Evolutionary conservation across 495 filamentous ascomycete genomes (phyloP), one percentile per base, ranked within the genome.

Genomic region (Cladorrhinum samala): DNA sequence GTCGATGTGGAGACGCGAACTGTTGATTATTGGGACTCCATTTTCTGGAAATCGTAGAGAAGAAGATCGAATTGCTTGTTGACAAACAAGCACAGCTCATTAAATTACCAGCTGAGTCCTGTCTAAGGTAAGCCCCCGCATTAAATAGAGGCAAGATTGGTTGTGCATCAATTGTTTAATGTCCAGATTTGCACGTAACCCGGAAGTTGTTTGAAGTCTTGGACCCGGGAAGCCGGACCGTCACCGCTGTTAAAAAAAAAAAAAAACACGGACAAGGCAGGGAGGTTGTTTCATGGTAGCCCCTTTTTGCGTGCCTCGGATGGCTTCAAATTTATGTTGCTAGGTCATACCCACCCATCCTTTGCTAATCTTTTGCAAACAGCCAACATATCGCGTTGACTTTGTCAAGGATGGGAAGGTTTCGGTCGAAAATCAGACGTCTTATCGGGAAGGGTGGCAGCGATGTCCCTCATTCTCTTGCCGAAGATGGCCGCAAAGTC

Each of bases 401-500:
- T 14, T n/a, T 47, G 21, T 9, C 45, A 47, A 8, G n/a, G 14
- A 47, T 47, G 45, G 45, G 45, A 13, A 21, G 21, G 19, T 33
- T 47, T n/a, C 27, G 24, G 14, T 27, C 45, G 13, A 47, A 47
- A 25, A 27, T 47, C 45, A 47, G 24, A 33, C 33, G 36, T 3
- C 48, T 50, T 20, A 30, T 52, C 9, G 30, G 39, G 13, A 50
- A 50, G 36, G 40, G 36, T 25, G 46, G 24, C n/a, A 25, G n/a
- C 7, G 14, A 44, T 13, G 20, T 24, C 14, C 38, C 13, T 13
- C 14, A n/a, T 41, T 4, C 25, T 7, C 14, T 17, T 16, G 9
- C 21, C 24, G 45, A 53, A 5, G 27, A 18, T 27, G 38, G 21
- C 18, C 57, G 63, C 2, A 61, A 57, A 33, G 64, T 65, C 38